Evolutionary conservation across 1,284 basidiomycete genomes (phyloP).

Genomic region (Leccinum griseonigrum): DNA sequence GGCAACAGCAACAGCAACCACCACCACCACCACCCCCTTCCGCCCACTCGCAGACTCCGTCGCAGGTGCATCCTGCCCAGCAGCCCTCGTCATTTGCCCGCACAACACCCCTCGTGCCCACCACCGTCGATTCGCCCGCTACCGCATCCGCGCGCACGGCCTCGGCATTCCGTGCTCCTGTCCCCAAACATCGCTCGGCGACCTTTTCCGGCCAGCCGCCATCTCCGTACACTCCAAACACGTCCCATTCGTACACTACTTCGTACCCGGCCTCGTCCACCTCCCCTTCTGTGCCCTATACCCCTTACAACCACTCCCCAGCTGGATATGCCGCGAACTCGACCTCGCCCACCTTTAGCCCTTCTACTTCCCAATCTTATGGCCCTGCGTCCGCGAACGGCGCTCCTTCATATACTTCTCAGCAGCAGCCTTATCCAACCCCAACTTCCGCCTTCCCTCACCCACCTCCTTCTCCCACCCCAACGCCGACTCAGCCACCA

Average conservation of each 20-base stretch:
- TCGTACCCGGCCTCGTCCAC: constrained; percentile 19
- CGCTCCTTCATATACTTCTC: constrained; percentile 18
- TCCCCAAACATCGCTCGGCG: constrained; percentile 23
- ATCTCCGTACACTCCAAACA: constrained; percentile 24
- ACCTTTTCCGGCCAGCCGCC: constrained; percentile 12
- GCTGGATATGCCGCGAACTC: constrained; percentile 17
- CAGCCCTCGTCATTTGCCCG: constrained; percentile 23
- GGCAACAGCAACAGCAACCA: constrained; percentile 26
- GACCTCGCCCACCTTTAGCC: constrained; percentile 26
- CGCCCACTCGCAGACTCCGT: constrained; percentile 20
- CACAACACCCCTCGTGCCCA: constrained; percentile 36
- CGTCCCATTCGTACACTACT: constrained; percentile 17
- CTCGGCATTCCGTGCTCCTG: constrained; percentile 13
- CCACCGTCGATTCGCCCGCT: constrained; percentile 33
- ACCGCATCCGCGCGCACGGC: constrained; percentile 12
- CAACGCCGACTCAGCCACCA: constrained; percentile 27
- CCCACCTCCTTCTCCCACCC: constrained; percentile 30
- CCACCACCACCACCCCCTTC: neutral
- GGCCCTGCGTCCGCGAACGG: constrained; percentile 14
- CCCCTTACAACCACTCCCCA: constrained; percentile 25
- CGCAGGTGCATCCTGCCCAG: constrained; percentile 23
- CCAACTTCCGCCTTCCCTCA: constrained; percentile 30
- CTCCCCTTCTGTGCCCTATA: constrained; percentile 18
- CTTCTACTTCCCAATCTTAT: constrained; percentile 23
- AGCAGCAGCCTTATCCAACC: constrained; percentile 24